A percentile compares a stretch with the other conserved stretches of the same genome.
Evolutionary conservation across 2,329 filamentous ascomycete species (phyloP).

Genomic region (Fusarium palustre): DNA sequence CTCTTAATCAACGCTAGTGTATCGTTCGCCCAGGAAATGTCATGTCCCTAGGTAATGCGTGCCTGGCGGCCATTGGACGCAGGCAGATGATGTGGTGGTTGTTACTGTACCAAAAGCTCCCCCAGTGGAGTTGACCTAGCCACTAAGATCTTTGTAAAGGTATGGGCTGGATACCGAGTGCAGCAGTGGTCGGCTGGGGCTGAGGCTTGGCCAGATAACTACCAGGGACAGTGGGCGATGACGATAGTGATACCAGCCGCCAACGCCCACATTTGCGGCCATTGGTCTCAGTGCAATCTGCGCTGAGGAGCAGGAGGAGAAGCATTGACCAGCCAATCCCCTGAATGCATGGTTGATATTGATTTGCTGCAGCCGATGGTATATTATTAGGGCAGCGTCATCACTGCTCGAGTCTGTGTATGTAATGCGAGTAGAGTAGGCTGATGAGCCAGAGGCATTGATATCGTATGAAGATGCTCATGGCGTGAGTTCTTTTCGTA

Average conservation of each 20-base stretch:
- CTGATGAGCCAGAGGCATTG: background rate
- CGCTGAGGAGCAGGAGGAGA: constrained; percentile 29
- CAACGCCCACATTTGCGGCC: constrained; percentile 36
- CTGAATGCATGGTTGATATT: constrained; percentile 37
- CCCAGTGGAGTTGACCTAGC: constrained; percentile 16
- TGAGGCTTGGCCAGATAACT: constrained; percentile 31
- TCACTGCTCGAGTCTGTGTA: constrained; percentile 23
- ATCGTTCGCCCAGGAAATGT: constrained; percentile 13
- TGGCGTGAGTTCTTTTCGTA: constrained; percentile 1
- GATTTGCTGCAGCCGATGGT: constrained; percentile 25
- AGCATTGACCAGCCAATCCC: constrained; percentile 41
- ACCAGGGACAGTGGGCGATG: constrained; percentile 30
- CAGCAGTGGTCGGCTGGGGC: constrained; percentile 32
- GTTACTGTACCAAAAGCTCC: constrained; percentile 23
- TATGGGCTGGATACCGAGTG: background rate
- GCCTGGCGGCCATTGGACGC: constrained; percentile 31
- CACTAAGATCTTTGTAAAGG: constrained; percentile 14
- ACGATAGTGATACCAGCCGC: constrained; percentile 34
- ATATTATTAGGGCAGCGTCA: constrained; percentile 26
- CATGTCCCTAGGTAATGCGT: constrained; percentile 18
- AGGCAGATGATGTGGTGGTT: constrained; percentile 21
- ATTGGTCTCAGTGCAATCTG: constrained; percentile 40
- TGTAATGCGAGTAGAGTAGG: constrained; percentile 7
- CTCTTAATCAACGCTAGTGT: constrained; percentile 12
- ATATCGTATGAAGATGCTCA: background rate